Conservation (phyloP, 2,329 filamentous ascomycete species). For the Botryotinia globosa region DNA sequence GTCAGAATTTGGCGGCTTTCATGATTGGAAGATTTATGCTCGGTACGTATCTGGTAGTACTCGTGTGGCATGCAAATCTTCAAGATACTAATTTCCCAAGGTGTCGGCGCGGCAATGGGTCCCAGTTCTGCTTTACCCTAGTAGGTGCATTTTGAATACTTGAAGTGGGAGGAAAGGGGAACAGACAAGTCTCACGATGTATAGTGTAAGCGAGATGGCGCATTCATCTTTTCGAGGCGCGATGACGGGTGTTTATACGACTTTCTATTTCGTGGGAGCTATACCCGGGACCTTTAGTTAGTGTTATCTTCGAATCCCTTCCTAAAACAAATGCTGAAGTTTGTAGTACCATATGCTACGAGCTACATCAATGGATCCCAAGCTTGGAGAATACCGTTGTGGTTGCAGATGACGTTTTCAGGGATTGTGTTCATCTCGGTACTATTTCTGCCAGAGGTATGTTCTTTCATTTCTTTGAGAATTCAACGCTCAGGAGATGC, state of each 20-base stretch:
- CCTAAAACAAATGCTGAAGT: neutral
- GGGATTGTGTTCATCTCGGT: constrained; percentile 39
- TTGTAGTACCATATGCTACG: constrained; percentile 15
- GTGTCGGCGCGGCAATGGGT: constrained; percentile 19
- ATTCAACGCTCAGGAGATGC: rapidly evolving
- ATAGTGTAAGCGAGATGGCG: constrained; percentile 46
- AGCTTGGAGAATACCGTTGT: constrained; percentile 40
- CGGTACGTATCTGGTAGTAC: constrained; percentile 47
- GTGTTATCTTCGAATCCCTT: rapidly evolving
- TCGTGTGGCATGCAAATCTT: neutral
- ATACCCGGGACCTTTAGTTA: constrained; percentile 27
- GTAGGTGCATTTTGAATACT: constrained; percentile 33
- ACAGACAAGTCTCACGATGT: constrained; percentile 13
- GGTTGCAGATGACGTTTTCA: constrained; percentile 36
- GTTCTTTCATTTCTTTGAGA: neutral
- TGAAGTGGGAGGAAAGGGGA: too few relatives aligned
- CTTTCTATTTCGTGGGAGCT: constrained; percentile 30
- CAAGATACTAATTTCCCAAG: constrained; percentile 30
- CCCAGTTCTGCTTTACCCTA: constrained; percentile 18
- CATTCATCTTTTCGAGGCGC: constrained; percentile 45
- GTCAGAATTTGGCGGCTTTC: constrained; percentile 41
- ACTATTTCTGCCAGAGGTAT: constrained; percentile 53
- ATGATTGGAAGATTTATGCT: constrained; percentile 54
- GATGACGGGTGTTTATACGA: constrained; percentile 37
- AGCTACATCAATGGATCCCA: constrained; percentile 13